phyloP scores from a whole-genome alignment of 2,329 filamentous ascomycete species.

The Monosporascus sp. region DNA sequence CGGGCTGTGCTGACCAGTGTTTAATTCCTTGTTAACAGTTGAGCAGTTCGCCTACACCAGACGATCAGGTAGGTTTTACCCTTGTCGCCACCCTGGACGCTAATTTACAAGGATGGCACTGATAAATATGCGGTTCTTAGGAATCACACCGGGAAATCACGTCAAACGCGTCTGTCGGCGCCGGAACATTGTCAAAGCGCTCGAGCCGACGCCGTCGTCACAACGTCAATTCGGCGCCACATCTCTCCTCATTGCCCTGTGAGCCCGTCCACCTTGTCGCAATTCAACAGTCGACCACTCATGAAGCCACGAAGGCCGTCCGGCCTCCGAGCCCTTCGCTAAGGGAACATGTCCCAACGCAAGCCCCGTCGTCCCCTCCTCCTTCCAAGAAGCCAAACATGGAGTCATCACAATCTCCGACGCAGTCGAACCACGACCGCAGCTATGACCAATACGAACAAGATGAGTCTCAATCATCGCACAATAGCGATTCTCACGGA shows the following conservation, averaged over 20 bases:
- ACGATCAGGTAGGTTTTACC: slow-evolving; percentile 1
- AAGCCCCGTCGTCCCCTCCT: slow-evolving; percentile 2
- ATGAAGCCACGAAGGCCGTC: slow-evolving; percentile 7
- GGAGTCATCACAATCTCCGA: slow-evolving; percentile 46
- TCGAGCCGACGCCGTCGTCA: slow-evolving; percentile 1
- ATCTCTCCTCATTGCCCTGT: background rate
- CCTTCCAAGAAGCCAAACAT: slow-evolving; percentile 28
- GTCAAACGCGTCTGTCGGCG: slow-evolving; percentile 13
- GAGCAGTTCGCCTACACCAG: slow-evolving; percentile 12
- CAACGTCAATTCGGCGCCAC: background rate
- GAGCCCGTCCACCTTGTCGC: slow-evolving; percentile 4
- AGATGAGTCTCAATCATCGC: slow-evolving; percentile 21
- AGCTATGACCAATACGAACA: slow-evolving; percentile 45
- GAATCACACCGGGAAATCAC: slow-evolving; percentile 12
- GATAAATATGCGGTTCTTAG: slow-evolving; percentile 15
- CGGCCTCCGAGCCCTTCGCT: slow-evolving; percentile 7
- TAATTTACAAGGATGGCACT: slow-evolving; percentile 22
- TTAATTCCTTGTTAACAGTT: slow-evolving; percentile 9
- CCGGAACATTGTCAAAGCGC: slow-evolving; percentile 2
- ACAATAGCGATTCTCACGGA: slow-evolving; percentile 18
- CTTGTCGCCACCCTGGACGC: background rate
- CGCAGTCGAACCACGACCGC: slow-evolving; percentile 51
- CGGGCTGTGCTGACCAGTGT: no score
- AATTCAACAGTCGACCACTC: slow-evolving; percentile 1
- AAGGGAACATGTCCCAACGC: slow-evolving; percentile 12